Evolutionary conservation across 257 asterid genomes (phyloP).

Genomic region (Scutellaria galericulata): DNA sequence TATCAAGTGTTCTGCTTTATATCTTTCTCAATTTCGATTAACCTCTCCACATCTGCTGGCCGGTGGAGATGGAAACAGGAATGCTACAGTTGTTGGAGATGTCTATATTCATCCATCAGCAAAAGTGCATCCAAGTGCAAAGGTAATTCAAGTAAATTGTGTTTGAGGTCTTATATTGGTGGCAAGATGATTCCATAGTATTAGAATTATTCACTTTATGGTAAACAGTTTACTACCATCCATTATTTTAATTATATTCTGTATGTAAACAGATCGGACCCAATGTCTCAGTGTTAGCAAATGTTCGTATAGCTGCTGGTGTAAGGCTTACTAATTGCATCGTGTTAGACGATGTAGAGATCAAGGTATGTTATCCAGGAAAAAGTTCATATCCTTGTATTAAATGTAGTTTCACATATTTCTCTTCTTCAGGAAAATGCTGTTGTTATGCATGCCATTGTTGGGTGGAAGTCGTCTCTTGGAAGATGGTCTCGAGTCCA

Average conservation of each 20-base stretch:
- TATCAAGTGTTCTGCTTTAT: constrained; percentile 56
- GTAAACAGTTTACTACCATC: background rate
- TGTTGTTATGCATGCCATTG: constrained; percentile 69
- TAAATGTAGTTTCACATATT: background rate
- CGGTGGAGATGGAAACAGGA: constrained; percentile 54
- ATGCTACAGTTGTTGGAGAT: constrained; percentile 52
- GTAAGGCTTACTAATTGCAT: constrained; percentile 71
- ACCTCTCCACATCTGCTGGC: constrained; percentile 59
- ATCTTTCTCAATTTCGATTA: constrained; percentile 54
- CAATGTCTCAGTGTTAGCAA: constrained; percentile 78
- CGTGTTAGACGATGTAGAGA: constrained; percentile 74
- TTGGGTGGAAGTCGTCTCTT: constrained; percentile 83
- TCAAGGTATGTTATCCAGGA: constrained; percentile 54
- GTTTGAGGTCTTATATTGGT: background rate
- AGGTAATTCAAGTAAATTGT: constrained; percentile 48
- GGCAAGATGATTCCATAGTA: constrained; percentile 8
- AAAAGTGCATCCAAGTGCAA: constrained; percentile 84
- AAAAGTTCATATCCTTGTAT: background rate
- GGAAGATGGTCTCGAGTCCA: constrained; percentile 91
- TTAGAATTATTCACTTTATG: background rate
- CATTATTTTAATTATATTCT: constrained; percentile 10
- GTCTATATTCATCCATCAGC: constrained; percentile 81
- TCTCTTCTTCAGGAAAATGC: constrained; percentile 72
- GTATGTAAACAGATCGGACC: constrained; percentile 73
- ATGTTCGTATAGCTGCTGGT: constrained; percentile 84